Evolutionary conservation across 164 flowering plant species (phyloP).

Genomic region (Amborella trichopoda): DNA sequence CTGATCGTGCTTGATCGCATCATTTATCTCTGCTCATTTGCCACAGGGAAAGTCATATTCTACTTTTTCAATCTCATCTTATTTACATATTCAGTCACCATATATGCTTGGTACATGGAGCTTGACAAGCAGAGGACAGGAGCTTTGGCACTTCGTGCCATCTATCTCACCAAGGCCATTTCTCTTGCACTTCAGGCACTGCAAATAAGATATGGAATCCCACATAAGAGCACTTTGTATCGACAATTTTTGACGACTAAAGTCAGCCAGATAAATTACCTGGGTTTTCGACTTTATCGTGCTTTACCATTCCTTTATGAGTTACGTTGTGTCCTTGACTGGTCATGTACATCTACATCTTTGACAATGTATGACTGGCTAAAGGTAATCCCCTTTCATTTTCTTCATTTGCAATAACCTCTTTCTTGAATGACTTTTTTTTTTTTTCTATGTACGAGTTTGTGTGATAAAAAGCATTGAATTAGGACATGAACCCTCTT

Average conservation of each 20-base stretch:
- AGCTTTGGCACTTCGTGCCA: slow-evolving; percentile 81
- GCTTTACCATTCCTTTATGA: slow-evolving; percentile 96
- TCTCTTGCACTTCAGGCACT: slow-evolving; percentile 87
- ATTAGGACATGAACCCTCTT: no score
- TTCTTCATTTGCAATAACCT: no score
- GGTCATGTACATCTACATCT: slow-evolving; percentile 98
- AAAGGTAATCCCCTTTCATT: no score
- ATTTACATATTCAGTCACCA: slow-evolving; percentile 68
- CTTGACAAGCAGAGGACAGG: slow-evolving; percentile 44
- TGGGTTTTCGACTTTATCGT: slow-evolving; percentile 90
- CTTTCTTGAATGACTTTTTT: no score
- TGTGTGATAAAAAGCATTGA: no score
- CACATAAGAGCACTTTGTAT: slow-evolving; percentile 86
- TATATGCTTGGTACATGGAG: slow-evolving; percentile 86
- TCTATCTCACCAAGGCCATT: slow-evolving; percentile 75
- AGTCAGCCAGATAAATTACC: slow-evolving; percentile 62
- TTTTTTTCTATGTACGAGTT: no score
- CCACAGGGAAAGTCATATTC: slow-evolving; percentile 75
- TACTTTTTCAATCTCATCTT: slow-evolving; percentile 74
- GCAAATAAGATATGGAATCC: slow-evolving; percentile 84
- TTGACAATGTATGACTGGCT: slow-evolving; percentile 99
- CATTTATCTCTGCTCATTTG: slow-evolving; percentile 90
- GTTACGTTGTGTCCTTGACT: slow-evolving; percentile 91
- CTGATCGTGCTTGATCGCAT: slow-evolving; percentile 92
- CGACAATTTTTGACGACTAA: slow-evolving; percentile 86